A percentile compares a stretch with the other conserved stretches of the same genome.
phyloP scores from a whole-genome alignment of 1,139 yeast species.

The Meyerozyma carpophila region DNA sequence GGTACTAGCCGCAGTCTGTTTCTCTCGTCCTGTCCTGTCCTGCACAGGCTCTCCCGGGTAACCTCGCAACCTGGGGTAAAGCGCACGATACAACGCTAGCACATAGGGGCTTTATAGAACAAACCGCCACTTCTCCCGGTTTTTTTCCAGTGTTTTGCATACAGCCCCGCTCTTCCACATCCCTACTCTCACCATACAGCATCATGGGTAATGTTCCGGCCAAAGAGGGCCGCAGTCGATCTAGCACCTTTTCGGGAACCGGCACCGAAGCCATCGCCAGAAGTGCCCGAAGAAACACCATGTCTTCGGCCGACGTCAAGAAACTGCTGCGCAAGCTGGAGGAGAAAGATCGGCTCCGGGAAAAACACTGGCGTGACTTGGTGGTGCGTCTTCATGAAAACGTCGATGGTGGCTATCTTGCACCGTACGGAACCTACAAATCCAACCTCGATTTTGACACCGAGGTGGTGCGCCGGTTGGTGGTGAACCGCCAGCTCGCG shows the following conservation, averaged over 20 bases:
- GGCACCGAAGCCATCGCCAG: conserved; percentile 8
- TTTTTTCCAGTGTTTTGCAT: too few relatives aligned
- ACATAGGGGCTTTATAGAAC: neutral
- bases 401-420: conserved; percentile 77
- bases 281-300: conserved; percentile 16
- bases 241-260: conserved; percentile 10
- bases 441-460: conserved; percentile 72
- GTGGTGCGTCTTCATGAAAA: conserved; percentile 54
- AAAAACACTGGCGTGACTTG: conserved; percentile 49
- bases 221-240: conserved; percentile 39
- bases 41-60: too few relatives aligned
- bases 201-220: conserved; percentile 60
- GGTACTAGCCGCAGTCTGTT: too few relatives aligned
- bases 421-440: conserved; percentile 84
- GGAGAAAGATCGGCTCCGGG: conserved; percentile 49
- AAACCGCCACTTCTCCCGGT: neutral
- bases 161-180: too few relatives aligned
- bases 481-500: conserved; percentile 59
- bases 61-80: conserved; percentile 1
- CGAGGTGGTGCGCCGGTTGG: conserved; percentile 61
- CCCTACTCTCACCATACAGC: neutral
- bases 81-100: neutral
- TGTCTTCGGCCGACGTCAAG: conserved; percentile 19
- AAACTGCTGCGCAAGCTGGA: conserved; percentile 26
- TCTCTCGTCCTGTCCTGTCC: too few relatives aligned